Evolutionary conservation across 2,329 filamentous ascomycete species (phyloP), one percentile per base, ranked within the genome.

Genomic region (Aspergillus nomiae): DNA sequence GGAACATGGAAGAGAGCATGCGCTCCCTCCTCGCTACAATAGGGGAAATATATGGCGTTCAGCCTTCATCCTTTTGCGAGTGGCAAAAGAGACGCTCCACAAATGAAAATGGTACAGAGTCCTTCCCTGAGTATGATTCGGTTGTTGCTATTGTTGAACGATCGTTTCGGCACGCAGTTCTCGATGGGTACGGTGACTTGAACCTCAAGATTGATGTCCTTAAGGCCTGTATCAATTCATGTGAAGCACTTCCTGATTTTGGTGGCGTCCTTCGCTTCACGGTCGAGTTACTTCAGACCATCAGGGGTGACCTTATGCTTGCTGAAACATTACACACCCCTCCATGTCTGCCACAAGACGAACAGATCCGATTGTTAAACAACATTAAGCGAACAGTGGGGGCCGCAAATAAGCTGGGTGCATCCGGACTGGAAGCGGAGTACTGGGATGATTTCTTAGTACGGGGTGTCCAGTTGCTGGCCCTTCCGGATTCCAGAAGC

Each of bases 401-500:
- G 36, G 87, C 95, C n/a, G 90, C 91, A 0, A 87, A 86, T 64
- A 89, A 91, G 63, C 79, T 97, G 30, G 93, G 93, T 0, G 80
- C 93, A 32, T 81, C 85, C 6, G 80, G 90, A 61, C 78, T 94
- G 48, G 85, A 88, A 58, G 93, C 92, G 7, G 91, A 95, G 69
- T 99, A 97, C 74, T 99, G 95, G 95, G 95, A 99, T 75, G 92
- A 97, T 72, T 98, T 98, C 70, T 82, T 99, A 10, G 85, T 99
- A 54, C 89, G 95, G 56, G 88, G 88, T 66, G 82, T 96, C 69
- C 86, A 89, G 60, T 81, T 96, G 50, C 87, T 93, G 57, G 82
- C 90, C 28, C 77, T 87, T 43, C 81, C 88, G 11, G 78, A 82
- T 48, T 84, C 85, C 12, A 85, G 86, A 67, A 84, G 85, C 19